Evolutionary conservation across 805 yeast genomes (phyloP).

Genomic region (Hanseniaspora clermontiae): DNA sequence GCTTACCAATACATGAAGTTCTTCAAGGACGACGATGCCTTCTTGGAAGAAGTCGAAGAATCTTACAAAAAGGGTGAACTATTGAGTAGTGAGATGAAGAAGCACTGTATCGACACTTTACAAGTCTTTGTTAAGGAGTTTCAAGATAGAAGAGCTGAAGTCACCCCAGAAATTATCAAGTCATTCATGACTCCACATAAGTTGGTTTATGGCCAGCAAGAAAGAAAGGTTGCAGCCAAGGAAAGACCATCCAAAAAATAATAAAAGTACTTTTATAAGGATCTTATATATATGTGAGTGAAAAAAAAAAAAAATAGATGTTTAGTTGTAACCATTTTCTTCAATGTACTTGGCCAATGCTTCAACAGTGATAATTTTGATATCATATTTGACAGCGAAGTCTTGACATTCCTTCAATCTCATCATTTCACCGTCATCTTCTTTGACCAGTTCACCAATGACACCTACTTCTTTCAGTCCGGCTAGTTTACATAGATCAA

Average conservation of each 20-base stretch:
- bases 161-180: constrained; percentile 49
- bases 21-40: constrained; percentile 78
- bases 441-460: constrained; percentile 87
- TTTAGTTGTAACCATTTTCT: constrained; percentile 12
- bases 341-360: constrained; percentile 47
- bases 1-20: constrained; percentile 86
- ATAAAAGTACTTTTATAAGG: background rate
- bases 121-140: constrained; percentile 68
- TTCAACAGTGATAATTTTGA: constrained; percentile 70
- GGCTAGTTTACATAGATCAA: constrained; percentile 66
- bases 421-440: constrained; percentile 91
- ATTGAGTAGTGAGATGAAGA: constrained; percentile 87
- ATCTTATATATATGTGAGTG: background rate
- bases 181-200: constrained; percentile 76
- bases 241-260: constrained; percentile 31
- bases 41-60: constrained; percentile 47
- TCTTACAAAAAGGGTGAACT: constrained; percentile 69
- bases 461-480: constrained; percentile 78
- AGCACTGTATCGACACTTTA: constrained; percentile 65
- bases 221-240: constrained; percentile 56
- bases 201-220: constrained; percentile 59
- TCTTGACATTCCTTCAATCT: constrained; percentile 71
- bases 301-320: background rate
- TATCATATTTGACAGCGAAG: constrained; percentile 48
- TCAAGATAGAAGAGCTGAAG: constrained; percentile 62